Percentiles rank a stretch among this genome's conserved stretches.
These are phyloP conservation scores for Ophiorrhiza pumila DNA, from an alignment of 257 asterid species.

Conservation along the genomic window DNA sequence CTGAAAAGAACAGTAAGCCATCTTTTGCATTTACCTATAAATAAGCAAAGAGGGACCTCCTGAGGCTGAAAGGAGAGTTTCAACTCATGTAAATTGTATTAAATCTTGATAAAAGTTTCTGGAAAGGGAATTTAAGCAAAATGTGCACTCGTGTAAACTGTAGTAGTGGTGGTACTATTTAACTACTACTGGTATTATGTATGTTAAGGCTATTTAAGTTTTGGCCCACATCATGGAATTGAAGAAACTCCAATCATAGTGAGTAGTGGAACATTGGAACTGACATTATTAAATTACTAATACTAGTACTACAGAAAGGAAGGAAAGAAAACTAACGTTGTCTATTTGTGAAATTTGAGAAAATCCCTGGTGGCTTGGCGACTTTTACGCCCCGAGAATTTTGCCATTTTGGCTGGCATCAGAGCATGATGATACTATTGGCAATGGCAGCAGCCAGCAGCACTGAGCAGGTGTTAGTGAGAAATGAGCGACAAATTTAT, in stretches of 20 bases:
- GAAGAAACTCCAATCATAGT: slow-evolving; percentile 16
- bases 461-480: too few species aligned
- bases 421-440: too few species aligned
- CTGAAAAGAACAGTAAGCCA: neutral
- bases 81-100: neutral
- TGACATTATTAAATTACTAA: neutral
- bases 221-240: slow-evolving; percentile 15
- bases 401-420: too few species aligned
- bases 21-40: neutral
- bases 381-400: too few species aligned
- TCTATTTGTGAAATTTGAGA: too few species aligned
- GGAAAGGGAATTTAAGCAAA: neutral
- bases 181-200: too few species aligned
- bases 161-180: neutral
- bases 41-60: neutral
- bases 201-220: neutral
- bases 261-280: slow-evolving; percentile 7
- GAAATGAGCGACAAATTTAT: too few species aligned
- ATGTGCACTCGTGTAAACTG: slow-evolving; percentile 1
- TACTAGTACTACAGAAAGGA: neutral
- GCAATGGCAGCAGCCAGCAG: too few species aligned
- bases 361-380: too few species aligned
- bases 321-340: neutral
- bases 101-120: neutral
- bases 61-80: neutral